phyloP scores from a whole-genome alignment of 345 rosid genomes.

The Populus ilicifolia region DNA sequence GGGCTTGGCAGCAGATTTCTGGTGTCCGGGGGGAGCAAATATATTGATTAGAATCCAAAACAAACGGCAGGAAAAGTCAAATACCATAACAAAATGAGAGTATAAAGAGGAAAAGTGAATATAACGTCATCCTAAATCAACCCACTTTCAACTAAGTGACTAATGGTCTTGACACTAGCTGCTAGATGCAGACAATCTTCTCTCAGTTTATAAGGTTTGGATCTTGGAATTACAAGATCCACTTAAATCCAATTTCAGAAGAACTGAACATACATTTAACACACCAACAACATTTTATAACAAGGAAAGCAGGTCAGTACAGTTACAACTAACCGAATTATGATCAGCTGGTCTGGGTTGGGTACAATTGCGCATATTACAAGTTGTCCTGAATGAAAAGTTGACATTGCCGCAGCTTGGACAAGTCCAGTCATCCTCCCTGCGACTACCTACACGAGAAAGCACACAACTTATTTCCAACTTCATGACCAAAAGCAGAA shows the following conservation, averaged over 20 bases:
- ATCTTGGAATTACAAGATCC: neutral
- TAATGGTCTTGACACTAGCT: too few relatives aligned
- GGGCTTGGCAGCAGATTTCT: conserved; percentile 85
- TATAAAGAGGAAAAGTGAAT: neutral
- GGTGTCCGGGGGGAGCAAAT: neutral
- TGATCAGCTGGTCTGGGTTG: conserved; percentile 96
- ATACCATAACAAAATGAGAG: neutral
- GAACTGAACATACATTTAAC: neutral
- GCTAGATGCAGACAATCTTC: neutral
- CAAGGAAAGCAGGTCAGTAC: neutral
- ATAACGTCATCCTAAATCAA: neutral
- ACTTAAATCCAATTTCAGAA: neutral
- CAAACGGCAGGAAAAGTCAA: neutral
- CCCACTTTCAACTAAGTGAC: neutral
- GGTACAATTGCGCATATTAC: conserved; percentile 98
- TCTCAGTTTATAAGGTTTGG: neutral
- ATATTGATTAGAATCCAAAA: neutral
- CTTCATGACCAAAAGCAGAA: neutral
- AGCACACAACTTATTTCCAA: neutral
- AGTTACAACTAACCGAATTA: conserved; percentile 45
- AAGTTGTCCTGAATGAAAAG: conserved; percentile 92
- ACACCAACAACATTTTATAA: neutral
- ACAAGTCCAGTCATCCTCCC: conserved; percentile 99
- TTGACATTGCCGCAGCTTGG: conserved; percentile 98
- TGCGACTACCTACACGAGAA: conserved; percentile 64